Percentiles rank a stretch among this genome's conserved stretches.
Conservation (phyloP, 164 flowering plant species). For the Magnolia officinalis region DNA sequence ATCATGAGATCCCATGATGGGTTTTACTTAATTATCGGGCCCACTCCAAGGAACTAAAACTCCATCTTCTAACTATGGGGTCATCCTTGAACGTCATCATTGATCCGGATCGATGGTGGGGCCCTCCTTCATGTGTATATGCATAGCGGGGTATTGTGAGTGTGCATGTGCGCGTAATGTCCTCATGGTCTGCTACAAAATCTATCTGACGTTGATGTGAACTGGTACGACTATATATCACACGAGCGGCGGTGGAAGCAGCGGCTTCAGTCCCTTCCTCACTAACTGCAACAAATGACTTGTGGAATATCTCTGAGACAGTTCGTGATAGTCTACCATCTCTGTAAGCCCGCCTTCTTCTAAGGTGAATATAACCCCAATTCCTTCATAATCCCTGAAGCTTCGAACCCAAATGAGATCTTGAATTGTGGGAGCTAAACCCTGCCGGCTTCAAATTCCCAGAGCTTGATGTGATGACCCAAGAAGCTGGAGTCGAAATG, state of each 20-base stretch:
- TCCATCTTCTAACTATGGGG: too few species aligned
- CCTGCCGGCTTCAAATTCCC: background rate
- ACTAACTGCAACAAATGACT: slow-evolving; percentile 5
- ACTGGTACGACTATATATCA: background rate
- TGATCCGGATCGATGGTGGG: background rate
- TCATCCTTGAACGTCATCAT: too few species aligned
- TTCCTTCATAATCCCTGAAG: slow-evolving; percentile 6
- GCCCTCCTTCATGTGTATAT: too few species aligned
- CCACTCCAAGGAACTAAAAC: too few species aligned
- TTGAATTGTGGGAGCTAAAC: slow-evolving; percentile 27
- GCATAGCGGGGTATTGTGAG: too few species aligned
- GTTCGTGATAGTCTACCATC: background rate
- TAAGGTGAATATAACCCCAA: slow-evolving; percentile 10
- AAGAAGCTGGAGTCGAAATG: slow-evolving; percentile 10
- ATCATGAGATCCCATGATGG: too few species aligned
- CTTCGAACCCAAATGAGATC: slow-evolving; percentile 17
- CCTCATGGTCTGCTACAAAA: background rate
- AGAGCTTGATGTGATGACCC: slow-evolving; percentile 5
- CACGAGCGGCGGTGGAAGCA: background rate
- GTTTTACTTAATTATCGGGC: too few species aligned
- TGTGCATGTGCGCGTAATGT: too few species aligned
- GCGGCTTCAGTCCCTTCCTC: slow-evolving; percentile 23
- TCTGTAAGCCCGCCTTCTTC: slow-evolving; percentile 12
- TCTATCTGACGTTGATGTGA: background rate
- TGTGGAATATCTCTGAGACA: slow-evolving; percentile 9